Conservation (phyloP, 306 rosid species). For the Mimosa bimucronata region DNA sequence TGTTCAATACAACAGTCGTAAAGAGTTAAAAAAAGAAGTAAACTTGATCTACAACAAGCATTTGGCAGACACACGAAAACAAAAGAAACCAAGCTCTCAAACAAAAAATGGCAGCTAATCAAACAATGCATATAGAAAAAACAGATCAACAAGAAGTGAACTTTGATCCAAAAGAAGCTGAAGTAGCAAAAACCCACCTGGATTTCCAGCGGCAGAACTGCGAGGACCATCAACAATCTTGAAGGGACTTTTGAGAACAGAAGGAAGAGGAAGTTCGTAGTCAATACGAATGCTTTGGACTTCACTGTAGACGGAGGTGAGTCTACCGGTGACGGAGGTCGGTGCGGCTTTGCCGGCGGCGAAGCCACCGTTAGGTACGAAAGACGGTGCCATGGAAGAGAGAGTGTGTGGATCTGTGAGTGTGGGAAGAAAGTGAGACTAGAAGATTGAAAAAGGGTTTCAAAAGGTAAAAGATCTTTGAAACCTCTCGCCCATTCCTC, state of each 20-base stretch:
- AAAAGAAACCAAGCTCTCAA: background rate
- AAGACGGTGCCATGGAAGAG: constrained; percentile 58
- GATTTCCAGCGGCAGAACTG: constrained; percentile 96
- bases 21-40: background rate
- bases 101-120: constrained; percentile 1
- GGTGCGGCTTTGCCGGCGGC: constrained; percentile 16
- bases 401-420: background rate
- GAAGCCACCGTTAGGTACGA: constrained; percentile 51
- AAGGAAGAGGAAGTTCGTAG: constrained; percentile 81
- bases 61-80: background rate
- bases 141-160: background rate
- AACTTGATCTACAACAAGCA: background rate
- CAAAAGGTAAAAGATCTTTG: background rate
- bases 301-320: constrained; percentile 77
- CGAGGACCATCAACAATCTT: constrained; percentile 77
- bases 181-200: constrained; percentile 52
- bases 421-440: no score
- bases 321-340: constrained; percentile 52
- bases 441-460: constrained; percentile 38
- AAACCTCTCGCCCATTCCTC: background rate
- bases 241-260: constrained; percentile 72
- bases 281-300: constrained; percentile 83
- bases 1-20: background rate
- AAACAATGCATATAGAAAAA: background rate
- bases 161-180: constrained; percentile 39